Conservation (phyloP, 2,329 filamentous ascomycete species). For the Penicillium sp. region DNA sequence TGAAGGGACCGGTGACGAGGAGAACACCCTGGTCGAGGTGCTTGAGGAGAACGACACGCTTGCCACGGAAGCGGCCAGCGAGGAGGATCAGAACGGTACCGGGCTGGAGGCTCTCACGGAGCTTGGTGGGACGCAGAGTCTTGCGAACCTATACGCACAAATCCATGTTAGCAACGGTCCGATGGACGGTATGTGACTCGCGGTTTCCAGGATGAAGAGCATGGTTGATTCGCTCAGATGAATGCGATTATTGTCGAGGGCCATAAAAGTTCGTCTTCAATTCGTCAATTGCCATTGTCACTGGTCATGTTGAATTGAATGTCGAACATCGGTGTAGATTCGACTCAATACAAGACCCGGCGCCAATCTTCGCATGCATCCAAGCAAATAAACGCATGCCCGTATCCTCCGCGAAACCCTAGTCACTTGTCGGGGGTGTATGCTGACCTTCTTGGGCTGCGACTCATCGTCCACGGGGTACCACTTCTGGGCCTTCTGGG, state of each 20-base stretch:
- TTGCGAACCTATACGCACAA: slow-evolving; percentile 73
- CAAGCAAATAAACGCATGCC: slow-evolving; percentile 25
- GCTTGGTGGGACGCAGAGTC: slow-evolving; percentile 78
- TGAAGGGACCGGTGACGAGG: slow-evolving; percentile 98
- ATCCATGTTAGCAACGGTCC: slow-evolving; percentile 21
- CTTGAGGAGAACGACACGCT: slow-evolving; percentile 99
- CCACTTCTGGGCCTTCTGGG: slow-evolving; percentile 97
- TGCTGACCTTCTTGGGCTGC: slow-evolving; percentile 89
- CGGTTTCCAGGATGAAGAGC: neutral
- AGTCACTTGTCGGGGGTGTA: slow-evolving; percentile 18
- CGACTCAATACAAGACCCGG: slow-evolving; percentile 16
- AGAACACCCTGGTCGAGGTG: slow-evolving; percentile 94
- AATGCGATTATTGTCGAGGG: slow-evolving; percentile 6
- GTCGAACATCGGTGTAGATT: slow-evolving; percentile 11
- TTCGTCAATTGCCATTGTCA: slow-evolving; percentile 20
- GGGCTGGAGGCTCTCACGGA: slow-evolving; percentile 83
- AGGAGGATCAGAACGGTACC: slow-evolving; percentile 98
- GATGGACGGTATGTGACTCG: neutral
- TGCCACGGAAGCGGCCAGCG: slow-evolving; percentile 98
- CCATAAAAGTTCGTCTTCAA: neutral
- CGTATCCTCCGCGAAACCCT: slow-evolving; percentile 17
- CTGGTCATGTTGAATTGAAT: slow-evolving; percentile 17
- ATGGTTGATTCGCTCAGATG: slow-evolving; percentile 6
- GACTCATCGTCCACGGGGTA: slow-evolving; percentile 92
- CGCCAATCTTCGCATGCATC: slow-evolving; percentile 30